Evolutionary conservation across 306 rosid genomes (phyloP), one percentile per base, ranked within the genome.

Genomic region (Castanea sativa): DNA sequence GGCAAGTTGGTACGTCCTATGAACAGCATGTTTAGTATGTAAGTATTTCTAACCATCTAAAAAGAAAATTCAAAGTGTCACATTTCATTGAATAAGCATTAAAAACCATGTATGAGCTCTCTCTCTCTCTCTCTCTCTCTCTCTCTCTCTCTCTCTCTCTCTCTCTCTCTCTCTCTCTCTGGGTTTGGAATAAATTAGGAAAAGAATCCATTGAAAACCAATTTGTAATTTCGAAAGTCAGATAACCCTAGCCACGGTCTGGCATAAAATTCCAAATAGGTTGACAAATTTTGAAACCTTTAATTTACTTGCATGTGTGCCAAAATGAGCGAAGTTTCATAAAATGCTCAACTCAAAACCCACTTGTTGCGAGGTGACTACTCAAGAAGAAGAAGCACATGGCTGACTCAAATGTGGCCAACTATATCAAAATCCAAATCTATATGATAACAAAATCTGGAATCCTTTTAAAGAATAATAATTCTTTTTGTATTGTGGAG

Each of bases 21-120:
- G 45, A 41, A 2, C 3, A 41, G 11, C 45, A 41, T 2, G 45
- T 41, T 41, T 41, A 41, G 45, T 0, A 0, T 41, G 45, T 41
- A 41, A 41, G 45, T 11, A 41, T 41, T 41, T 41, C 11, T 41
- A 41, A 7, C 11, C 11, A 41, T 41, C 45, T 8, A 41, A 41
- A 41, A 41, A 7, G 45, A 38, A 38, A 38, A 38, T 27, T 53
- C 38, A 49, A 56, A n/a, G 68, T 18, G 49, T 57, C 77, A 20
- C 71, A 75, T 2, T 63, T 82, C 81, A 71, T 61, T 82, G 55
- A 69, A 55, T 49, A 76, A 72, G 81, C 68, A 73, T 38, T 55
- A 21, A 65, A 43, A 38, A 74, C 57, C 51, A 53, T 71, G 61
- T 41, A 7, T 16, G 38, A 10, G 11, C 16, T 61, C 58, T 18